phyloP scores from a whole-genome alignment of 805 yeast species.

The Candida qinlingensis region DNA sequence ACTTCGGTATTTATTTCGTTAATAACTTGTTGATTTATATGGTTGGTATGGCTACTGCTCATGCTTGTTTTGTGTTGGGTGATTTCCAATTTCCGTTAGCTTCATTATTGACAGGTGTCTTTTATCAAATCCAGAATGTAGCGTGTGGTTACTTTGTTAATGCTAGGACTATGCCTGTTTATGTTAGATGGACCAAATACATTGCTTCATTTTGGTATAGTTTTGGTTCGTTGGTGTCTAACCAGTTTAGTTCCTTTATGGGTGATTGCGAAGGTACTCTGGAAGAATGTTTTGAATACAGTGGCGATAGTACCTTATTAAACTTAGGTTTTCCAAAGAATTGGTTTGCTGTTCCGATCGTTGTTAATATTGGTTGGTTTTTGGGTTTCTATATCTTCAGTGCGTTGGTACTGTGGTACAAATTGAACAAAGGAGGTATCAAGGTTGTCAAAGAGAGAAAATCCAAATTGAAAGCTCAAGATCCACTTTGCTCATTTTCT shows the following conservation, averaged over 20 bases:
- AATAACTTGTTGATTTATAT: conserved; percentile 51
- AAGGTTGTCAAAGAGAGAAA: conserved; percentile 18
- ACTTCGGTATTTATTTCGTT: conserved; percentile 60
- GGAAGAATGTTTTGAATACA: conserved; percentile 41
- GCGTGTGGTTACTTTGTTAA: conserved; percentile 81
- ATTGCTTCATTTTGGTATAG: conserved; percentile 70
- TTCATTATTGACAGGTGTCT: conserved; percentile 15
- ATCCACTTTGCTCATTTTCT: not conserved
- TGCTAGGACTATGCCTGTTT: conserved; percentile 67
- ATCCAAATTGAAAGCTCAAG: not conserved
- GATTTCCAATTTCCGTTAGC: conserved; percentile 16
- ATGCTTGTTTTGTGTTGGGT: conserved; percentile 26
- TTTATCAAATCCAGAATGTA: conserved; percentile 51
- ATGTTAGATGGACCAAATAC: conserved; percentile 78
- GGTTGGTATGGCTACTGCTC: conserved; percentile 50
- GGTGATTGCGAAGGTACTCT: conserved; percentile 56
- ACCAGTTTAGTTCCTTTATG: conserved; percentile 52
- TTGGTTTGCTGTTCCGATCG: conserved; percentile 65
- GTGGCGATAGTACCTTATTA: conserved; percentile 49
- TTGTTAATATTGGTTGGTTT: conserved; percentile 53
- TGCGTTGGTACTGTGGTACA: conserved; percentile 36
- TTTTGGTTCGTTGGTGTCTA: conserved; percentile 59
- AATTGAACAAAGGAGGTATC: conserved; percentile 29
- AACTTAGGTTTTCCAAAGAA: conserved; percentile 55
- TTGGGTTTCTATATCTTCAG: conserved; percentile 51